Evolutionary conservation across 129 eudicot species (phyloP), one percentile per base, ranked within the genome.

Genomic region (Helichrysum umbraculigerum): DNA sequence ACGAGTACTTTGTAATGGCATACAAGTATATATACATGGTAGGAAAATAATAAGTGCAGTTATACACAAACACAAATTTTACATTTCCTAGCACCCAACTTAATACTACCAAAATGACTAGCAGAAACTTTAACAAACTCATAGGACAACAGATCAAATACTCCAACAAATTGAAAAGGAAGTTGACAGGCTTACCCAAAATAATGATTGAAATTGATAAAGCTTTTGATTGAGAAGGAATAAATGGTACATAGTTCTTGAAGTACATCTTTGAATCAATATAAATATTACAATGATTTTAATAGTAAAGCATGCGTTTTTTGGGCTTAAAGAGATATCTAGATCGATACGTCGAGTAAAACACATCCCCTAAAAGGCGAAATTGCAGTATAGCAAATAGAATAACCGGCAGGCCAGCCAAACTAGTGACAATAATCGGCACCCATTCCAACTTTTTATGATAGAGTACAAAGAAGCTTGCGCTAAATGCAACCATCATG

Each of bases 401-500:
- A 47, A 75, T 14, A 14, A 75, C 79, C 15, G 72, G 72, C 12
- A 62, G 20, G 20, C 33, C 62, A 12, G 72, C 79, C 30, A 75
- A 51, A 64, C 16, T 39, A 0, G 79, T 47, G 32, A 75, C 17
- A 63, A 39, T 30, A 29, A 75, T 47, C 0, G 79, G 79, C 51
- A 75, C 71, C 79, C 79, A 75, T 42, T 75, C 19, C 20, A 63
- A 6, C 17, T 75, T 29, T 17, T 10, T 54, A 21, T 58, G 17
- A 12, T 54, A 52, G 58, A 77, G 81, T n/a, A 68, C 69, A 17
- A 67, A 58, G 22, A 39, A 63, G 6, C 71, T 60, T 4, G 72
- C 71, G 11, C 77, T 50, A 28, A 78, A 78, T 0, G 82, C 82
- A 6, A 71, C 52, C 63, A 71, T 59, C 82, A 78, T 78, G 64